phyloP scores from a whole-genome alignment of 1,284 basidiomycete genomes.

The Paramarasmius palmivorus region DNA sequence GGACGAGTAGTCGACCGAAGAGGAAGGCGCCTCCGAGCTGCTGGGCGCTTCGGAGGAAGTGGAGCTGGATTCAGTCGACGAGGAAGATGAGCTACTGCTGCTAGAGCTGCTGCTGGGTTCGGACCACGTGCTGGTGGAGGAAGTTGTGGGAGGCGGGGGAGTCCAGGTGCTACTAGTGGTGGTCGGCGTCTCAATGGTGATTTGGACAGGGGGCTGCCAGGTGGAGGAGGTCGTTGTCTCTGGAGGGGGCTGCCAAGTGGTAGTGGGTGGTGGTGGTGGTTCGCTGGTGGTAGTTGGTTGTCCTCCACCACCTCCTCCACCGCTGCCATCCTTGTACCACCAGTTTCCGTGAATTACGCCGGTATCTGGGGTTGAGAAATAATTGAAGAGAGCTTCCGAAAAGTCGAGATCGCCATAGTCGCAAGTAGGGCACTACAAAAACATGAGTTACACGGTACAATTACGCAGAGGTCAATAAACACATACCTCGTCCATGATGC shows the following conservation, averaged over 20 bases:
- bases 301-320: conserved; percentile 20
- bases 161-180: conserved; percentile 9
- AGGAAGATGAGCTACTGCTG: conserved; percentile 16
- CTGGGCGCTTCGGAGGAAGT: conserved; percentile 16
- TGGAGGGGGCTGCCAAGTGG: conserved; percentile 22
- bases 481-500: conserved; percentile 65
- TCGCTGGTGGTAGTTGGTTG: conserved; percentile 3
- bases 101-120: neutral
- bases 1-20: conserved; percentile 18
- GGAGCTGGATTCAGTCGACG: conserved; percentile 23
- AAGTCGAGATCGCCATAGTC: conserved; percentile 78
- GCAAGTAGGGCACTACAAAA: conserved; percentile 68
- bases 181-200: conserved; percentile 24
- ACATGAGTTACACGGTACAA: conserved; percentile 3
- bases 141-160: neutral
- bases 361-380: conserved; percentile 44
- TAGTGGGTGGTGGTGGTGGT: conserved; percentile 9
- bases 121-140: neutral
- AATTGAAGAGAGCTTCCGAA: conserved; percentile 70
- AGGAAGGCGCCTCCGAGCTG: conserved; percentile 10
- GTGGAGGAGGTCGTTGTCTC: conserved; percentile 19
- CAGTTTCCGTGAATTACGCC: conserved; percentile 66
- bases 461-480: conserved; percentile 1
- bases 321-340: conserved; percentile 42
- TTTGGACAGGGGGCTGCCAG: conserved; percentile 20